Evolutionary conservation across 179 eudicot genomes (phyloP).

Genomic region (Heliamphora pulchella): DNA sequence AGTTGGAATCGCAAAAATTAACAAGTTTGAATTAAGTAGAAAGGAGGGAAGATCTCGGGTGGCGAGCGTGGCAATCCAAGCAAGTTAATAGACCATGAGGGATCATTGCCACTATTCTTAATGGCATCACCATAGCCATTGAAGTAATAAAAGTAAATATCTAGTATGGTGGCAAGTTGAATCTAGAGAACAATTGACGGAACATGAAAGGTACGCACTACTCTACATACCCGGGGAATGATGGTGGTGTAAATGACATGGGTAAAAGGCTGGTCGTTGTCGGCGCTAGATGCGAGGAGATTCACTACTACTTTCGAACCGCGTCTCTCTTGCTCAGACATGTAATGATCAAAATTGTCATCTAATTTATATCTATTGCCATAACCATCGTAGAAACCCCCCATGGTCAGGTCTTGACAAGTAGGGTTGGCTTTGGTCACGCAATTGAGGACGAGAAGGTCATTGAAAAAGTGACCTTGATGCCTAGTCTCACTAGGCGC

Average conservation of each 20-base stretch:
- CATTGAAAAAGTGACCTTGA: constrained; percentile 9
- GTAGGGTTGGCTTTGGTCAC: constrained; percentile 16
- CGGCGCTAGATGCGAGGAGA: constrained; percentile 17
- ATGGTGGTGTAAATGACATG: constrained; percentile 38
- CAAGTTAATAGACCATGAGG: constrained; percentile 32
- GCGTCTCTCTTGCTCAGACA: constrained; percentile 13
- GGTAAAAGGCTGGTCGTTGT: constrained; percentile 23
- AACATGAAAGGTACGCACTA: constrained; percentile 32
- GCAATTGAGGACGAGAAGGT: constrained; percentile 23
- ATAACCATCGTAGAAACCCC: constrained; percentile 41
- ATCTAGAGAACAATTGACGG: constrained; percentile 48
- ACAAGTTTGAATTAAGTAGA: constrained; percentile 27
- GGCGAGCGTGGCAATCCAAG: constrained; percentile 42
- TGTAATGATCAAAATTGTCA: not conserved
- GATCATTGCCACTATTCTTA: constrained; percentile 16
- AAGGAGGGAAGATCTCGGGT: constrained; percentile 44
- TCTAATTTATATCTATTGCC: constrained; percentile 24
- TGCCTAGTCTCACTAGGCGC: constrained; percentile 4
- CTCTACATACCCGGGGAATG: constrained; percentile 38
- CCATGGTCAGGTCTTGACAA: constrained; percentile 20
- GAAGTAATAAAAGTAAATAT: constrained; percentile 39
- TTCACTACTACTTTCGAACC: constrained; percentile 25
- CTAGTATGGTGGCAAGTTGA: constrained; percentile 43
- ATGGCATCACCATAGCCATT: constrained; percentile 27
- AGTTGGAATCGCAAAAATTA: constrained; percentile 17